Evolutionary conservation across 192 early-diverging fungal species (phyloP).

Genomic region (Backusella circina): DNA sequence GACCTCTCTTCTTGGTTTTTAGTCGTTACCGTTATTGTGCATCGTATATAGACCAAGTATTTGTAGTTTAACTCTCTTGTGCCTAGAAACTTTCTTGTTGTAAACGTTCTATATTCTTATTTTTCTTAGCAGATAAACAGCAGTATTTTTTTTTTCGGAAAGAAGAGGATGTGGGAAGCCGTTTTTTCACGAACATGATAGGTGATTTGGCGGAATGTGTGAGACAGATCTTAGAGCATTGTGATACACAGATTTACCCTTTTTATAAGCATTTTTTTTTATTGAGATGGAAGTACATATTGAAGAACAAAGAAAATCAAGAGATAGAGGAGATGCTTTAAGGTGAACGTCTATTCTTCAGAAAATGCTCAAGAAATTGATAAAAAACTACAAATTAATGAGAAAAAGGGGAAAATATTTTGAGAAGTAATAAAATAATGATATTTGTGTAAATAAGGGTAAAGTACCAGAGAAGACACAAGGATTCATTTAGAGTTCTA

Average conservation of each 20-base stretch:
- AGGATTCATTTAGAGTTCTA: no score
- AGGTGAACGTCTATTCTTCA: no score
- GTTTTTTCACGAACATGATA: neutral
- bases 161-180: neutral
- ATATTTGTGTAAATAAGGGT: no score
- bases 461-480: no score
- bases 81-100: neutral
- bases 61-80: neutral
- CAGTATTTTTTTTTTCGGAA: neutral
- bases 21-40: neutral
- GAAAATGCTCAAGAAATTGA: no score
- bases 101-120: neutral
- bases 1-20: neutral
- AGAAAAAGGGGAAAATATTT: no score
- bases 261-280: no score
- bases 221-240: neutral
- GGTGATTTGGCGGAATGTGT: neutral
- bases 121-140: neutral
- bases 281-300: no score
- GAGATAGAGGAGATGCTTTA: no score
- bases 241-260: neutral
- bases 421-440: no score
- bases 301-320: no score
- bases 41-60: neutral
- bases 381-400: no score